These are phyloP conservation scores for Yarrowia deformans DNA, from an alignment of 805 yeast genomes.

Conservation along the genomic window DNA sequence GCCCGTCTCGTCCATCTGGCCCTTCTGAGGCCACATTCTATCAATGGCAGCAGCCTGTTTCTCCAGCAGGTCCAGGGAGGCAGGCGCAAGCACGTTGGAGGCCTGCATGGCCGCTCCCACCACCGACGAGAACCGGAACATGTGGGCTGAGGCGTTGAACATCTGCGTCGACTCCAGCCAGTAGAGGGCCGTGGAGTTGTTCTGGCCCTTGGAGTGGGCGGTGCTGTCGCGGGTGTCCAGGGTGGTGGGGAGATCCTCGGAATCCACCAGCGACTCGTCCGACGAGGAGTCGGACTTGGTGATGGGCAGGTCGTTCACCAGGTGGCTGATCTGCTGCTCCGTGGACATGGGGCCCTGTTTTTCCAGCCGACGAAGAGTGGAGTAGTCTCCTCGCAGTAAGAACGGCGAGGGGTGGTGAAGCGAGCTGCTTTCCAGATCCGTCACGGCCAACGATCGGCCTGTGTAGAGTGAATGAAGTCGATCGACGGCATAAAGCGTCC, in stretches of 20 bases:
- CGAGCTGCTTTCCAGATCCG: slow-evolving; percentile 10
- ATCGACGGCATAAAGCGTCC: slow-evolving; percentile 25
- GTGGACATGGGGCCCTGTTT: slow-evolving; percentile 34
- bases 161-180: slow-evolving; percentile 37
- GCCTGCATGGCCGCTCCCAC: slow-evolving; percentile 31
- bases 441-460: slow-evolving; percentile 17
- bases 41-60: slow-evolving; percentile 30
- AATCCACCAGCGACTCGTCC: slow-evolving; percentile 2
- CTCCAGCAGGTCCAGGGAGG: slow-evolving; percentile 29
- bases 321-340: slow-evolving; percentile 30
- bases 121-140: slow-evolving; percentile 33
- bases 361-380: slow-evolving; percentile 17
- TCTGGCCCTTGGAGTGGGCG: slow-evolving; percentile 24
- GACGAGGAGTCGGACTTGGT: slow-evolving; percentile 23
- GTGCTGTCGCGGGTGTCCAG: slow-evolving; percentile 25
- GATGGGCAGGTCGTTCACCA: slow-evolving; percentile 32
- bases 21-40: slow-evolving; percentile 29
- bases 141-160: slow-evolving; percentile 31
- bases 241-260: background rate
- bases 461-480: slow-evolving; percentile 6
- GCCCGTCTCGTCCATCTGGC: slow-evolving; percentile 28
- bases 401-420: slow-evolving; percentile 21
- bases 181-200: slow-evolving; percentile 28
- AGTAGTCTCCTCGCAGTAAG: slow-evolving; percentile 22
- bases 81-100: slow-evolving; percentile 29